Evolutionary conservation across 2,329 filamentous ascomycete genomes (phyloP), one percentile per base, ranked within the genome.

Genomic region (Fusarium mangiferae): DNA sequence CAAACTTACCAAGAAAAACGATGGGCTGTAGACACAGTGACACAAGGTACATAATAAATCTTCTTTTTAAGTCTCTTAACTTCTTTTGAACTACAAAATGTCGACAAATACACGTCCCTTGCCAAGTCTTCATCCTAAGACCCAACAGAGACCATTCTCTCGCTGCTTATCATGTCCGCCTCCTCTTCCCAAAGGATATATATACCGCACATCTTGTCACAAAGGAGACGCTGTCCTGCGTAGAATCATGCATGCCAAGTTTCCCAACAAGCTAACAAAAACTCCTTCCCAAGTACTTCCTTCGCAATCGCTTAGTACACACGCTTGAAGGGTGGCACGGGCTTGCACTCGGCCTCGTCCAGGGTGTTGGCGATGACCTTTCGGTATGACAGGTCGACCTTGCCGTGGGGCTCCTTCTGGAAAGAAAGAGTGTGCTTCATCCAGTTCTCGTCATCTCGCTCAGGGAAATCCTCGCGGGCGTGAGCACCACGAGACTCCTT

Each of bases 381-480:
- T 84, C 96, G 91, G 90, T 98, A 98, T 73, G 90, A 88, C 73
- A 98, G 88, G 71, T 98, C 93, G 63, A 96, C 91, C 86, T 94
- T 90, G 81, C 93, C 93, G 80, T 98, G 96, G 39, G 95, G 94
- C 82, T 92, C 83, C 92, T 94, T 97, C 89, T 99, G 96, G 93
- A 93, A 99, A 76, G 92, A 94, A 71, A 99, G 90, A 51, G 94
- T 97, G 90, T 99, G 96, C 92, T 98, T 98, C 96, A 98, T 98
- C 96, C 96, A 98, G 84, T 97, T 93, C 84, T 92, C 89, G 82
- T 99, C 96, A 82, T 98, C 94, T 87, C 96, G 93, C 24, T 98
- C 95, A 66, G 96, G 96, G 89, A 84, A 98, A 83, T 99, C 96
- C 88, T 99, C 96, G 77, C 96, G 93, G 76, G 96, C 96, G 85